Base-by-base conservation (phyloP, 1,284 basidiomycete genomes). In the Xerocomus amazonicus region DNA sequence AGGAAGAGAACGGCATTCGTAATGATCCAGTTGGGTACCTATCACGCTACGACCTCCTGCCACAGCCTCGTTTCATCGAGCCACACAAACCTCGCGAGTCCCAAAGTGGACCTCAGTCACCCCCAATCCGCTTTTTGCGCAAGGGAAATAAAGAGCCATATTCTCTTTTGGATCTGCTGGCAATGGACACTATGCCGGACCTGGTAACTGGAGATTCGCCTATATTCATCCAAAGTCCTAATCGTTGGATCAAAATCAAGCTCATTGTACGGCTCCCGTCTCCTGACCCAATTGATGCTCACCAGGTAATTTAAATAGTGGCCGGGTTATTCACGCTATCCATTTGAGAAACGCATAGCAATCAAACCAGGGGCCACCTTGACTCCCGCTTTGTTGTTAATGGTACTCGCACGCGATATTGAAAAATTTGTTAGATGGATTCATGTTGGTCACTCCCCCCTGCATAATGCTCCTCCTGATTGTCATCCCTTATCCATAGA, bases 301-400 rank as follows among this genome's bases (percentile, higher is more conserved):
- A 59, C 50, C 35, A 26, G 13, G 4, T 9, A 5, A 8, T 28
- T 23, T 23, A 27, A 40, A 51, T 32, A 68, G 69, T 71, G 70
- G 70, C 69, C 71, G 1, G 70, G 70, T 1, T 71, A 72, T 54
- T 53, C 53, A 9, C 43, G 37, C n/a, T 58, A 59, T 42, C 59
- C 62, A 0, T 60, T 60, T 32, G 66, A 71, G 53, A 66, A 61
- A 42, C 65, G 65, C 7, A 50, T 72, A 43, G 32, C 40, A 6
- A 59, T 66, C 28, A 59, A 58, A 40, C 51, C 55, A 31, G 51
- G 54, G 23, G 39, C 34, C 13, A 42, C 52, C 33, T 53, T 61
- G 37, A 65, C 66, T 2, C 39, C 55, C 14, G 51, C 33, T 7
- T 42, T 49, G 39, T 37, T 74, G 38, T 56, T 74, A 6, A 50